Base-by-base conservation (phyloP, 1,139 yeast genomes). In the Saccharomyces pastorianus region DNA sequence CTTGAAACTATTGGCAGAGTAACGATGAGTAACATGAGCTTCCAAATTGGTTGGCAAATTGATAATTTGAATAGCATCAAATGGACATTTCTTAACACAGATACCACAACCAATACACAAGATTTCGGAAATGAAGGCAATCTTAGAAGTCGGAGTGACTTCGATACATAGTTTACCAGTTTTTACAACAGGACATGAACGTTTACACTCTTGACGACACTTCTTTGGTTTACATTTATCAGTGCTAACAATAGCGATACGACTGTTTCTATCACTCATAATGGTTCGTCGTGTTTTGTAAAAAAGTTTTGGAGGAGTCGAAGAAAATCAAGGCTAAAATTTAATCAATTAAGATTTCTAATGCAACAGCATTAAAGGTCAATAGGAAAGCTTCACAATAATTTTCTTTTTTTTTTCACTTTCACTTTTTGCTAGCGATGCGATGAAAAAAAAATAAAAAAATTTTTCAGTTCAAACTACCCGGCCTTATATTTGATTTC, bases 61-160 rank as follows among this genome's bases (percentile, higher is more conserved):
- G 76, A 93, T 93, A 71, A 93, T 91, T 69, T 82, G 86, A 66
- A 93, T 91, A 62, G 99, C 99, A 66, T 91, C 96, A 69, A 93
- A 93, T 29, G 99, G 99, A 75, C 99, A 93, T 72, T 90, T 93
- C 73, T 93, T 93, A 52, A 90, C 96, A 80, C 99, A 93, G 66
- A 93, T 93, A 90, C 99, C 99, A 78, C 99, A 93, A 71, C 99
- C 99, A 67, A 93, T 93, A 81, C 99, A 93, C 70, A 93, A 78
- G 47, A 78, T 88, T 72, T 93, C 99, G n/a, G 96, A 88, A 59
- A 93, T 88, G 71, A 91, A 93, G 26, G 98, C 96, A 68, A 93
- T 89, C 71, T 93, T 93, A 57, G 88, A 84, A 29, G 85, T 80
- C 57, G 98, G 96, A 0, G 89, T 76, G 50, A 93, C 99, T 74